Percentiles rank a stretch among this genome's conserved stretches.
Evolutionary conservation across 441 rosid genomes (phyloP).

Genomic region (Flueggea neowawraea): DNA sequence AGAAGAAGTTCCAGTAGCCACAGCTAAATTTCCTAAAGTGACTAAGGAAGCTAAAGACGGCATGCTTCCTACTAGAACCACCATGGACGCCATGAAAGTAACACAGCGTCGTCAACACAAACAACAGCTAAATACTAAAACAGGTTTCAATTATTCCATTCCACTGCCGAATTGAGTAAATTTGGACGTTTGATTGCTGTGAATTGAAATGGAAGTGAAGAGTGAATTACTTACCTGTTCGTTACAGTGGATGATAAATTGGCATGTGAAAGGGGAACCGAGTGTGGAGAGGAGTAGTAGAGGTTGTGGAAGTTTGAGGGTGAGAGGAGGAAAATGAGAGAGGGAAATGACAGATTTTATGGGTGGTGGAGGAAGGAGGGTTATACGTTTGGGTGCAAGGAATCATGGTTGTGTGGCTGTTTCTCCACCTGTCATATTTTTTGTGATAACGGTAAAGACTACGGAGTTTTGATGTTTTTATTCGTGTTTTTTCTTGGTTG

Average conservation of each 20-base stretch:
- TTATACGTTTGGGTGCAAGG: neutral
- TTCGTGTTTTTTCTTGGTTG: too few species aligned
- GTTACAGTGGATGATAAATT: too few species aligned
- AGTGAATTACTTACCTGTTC: too few species aligned
- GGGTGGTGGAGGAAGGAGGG: neutral
- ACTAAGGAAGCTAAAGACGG: constrained; percentile 71
- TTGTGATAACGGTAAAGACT: neutral
- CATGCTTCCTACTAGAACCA: constrained; percentile 74
- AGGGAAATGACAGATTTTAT: too few species aligned
- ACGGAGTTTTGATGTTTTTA: neutral
- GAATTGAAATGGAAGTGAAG: too few species aligned
- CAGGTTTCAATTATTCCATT: constrained; percentile 1
- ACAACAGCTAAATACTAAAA: constrained; percentile 32
- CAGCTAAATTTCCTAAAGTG: constrained; percentile 48
- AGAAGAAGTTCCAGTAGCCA: constrained; percentile 24
- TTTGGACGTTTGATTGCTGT: too few species aligned
- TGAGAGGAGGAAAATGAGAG: too few species aligned
- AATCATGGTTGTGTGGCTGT: neutral
- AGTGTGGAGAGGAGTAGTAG: too few species aligned
- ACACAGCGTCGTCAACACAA: constrained; percentile 26
- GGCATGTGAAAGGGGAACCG: too few species aligned
- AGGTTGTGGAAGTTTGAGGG: too few species aligned
- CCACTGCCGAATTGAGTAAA: too few species aligned
- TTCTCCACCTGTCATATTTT: neutral
- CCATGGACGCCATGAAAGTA: constrained; percentile 43